Evolutionary conservation across 2,329 filamentous ascomycete species (phyloP).

Genomic region (Colletotrichum lupini): DNA sequence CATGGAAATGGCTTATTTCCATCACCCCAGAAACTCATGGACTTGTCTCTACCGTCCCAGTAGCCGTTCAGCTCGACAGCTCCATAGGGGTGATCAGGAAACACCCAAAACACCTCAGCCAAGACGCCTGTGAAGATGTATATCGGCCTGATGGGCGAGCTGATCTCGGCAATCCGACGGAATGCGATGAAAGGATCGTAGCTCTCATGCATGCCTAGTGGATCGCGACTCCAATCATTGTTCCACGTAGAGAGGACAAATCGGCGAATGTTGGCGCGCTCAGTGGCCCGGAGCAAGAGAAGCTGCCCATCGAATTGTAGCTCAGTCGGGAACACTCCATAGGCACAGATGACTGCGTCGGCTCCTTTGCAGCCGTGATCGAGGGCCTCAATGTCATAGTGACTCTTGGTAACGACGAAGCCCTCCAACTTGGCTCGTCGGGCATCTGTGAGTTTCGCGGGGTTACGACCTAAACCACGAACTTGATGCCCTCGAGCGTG

Average conservation of each 20-base stretch:
- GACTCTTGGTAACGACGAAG: not conserved
- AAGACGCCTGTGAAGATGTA: conserved; percentile 44
- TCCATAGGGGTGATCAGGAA: not conserved
- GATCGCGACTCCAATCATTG: conserved; percentile 43
- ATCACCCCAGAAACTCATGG: not conserved
- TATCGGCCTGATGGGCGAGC: conserved; percentile 41
- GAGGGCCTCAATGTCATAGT: not conserved
- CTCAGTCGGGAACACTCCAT: conserved; percentile 37
- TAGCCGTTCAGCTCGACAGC: not conserved
- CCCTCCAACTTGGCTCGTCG: not conserved
- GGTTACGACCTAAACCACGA: not conserved
- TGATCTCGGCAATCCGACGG: conserved; percentile 40
- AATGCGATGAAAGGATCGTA: conserved; percentile 48
- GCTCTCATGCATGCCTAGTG: conserved; percentile 42
- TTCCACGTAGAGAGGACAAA: conserved; percentile 45
- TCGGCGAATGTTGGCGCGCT: conserved; percentile 44
- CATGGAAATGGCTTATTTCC: not conserved
- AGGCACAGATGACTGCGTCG: conserved; percentile 30
- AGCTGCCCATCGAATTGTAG: conserved; percentile 46
- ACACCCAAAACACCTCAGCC: conserved; percentile 40
- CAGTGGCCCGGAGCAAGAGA: conserved; percentile 47
- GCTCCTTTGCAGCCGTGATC: not conserved
- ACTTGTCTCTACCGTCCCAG: not conserved
- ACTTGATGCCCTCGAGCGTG: not conserved
- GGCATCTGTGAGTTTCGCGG: not conserved